phyloP scores from a whole-genome alignment of 352 stramenopile genomes.

The Globisporangium megalacanthum region DNA sequence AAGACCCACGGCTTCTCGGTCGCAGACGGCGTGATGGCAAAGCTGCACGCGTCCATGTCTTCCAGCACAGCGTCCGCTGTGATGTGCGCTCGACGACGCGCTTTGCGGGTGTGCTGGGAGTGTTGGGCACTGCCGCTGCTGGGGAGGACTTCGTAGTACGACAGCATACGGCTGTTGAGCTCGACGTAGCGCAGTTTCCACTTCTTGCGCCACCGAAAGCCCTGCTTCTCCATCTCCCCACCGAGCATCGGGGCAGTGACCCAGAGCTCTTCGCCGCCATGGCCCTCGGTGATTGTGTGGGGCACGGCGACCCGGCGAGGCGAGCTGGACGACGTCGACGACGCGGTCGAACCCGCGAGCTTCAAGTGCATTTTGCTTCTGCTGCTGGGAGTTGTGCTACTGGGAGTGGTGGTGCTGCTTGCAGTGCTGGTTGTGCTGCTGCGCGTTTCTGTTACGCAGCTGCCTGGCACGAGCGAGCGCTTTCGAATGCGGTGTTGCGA shows the following conservation, averaged over 20 bases:
- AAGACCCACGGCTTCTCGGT: conserved; percentile 64
- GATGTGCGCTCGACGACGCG: conserved; percentile 48
- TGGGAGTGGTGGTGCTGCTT: conserved; percentile 2
- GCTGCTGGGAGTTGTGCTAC: neutral
- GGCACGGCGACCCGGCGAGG: conserved; percentile 35
- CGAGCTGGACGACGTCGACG: conserved; percentile 10
- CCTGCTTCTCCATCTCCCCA: conserved; percentile 68
- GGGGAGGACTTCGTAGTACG: conserved; percentile 50
- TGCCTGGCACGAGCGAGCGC: neutral
- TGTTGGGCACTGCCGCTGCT: neutral
- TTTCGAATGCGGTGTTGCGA: conserved; percentile 1
- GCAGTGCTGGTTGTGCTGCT: conserved; percentile 6
- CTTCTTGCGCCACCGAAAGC: conserved; percentile 74
- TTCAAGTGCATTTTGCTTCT: conserved; percentile 5
- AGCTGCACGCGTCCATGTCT: conserved; percentile 50
- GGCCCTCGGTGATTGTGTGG: conserved; percentile 74
- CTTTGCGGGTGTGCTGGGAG: conserved; percentile 19
- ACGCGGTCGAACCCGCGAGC: conserved; percentile 3
- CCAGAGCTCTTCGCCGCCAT: conserved; percentile 65
- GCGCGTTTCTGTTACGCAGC: neutral
- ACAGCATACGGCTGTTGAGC: conserved; percentile 63
- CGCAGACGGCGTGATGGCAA: conserved; percentile 39
- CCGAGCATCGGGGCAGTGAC: conserved; percentile 64
- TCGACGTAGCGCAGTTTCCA: conserved; percentile 73
- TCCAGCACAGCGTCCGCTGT: conserved; percentile 45